Percentiles rank a stretch among this genome's conserved stretches.
Conservation (phyloP, 306 rosid genomes). For the cucumber (Cucumis sativus) region Cucumber_9930_V3 NC_026661.2:22224001-22224500, state of each 20-base stretch:
- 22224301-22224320: conserved; percentile 10
- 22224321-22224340: conserved; percentile 19
- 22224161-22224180: conserved; percentile 36
- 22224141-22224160: conserved; percentile 4
- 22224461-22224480: background rate
- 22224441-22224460: background rate
- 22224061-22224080: conserved; percentile 10
- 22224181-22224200: conserved; percentile 25
- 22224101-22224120: conserved; percentile 31
- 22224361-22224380: conserved; percentile 8
- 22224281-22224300: background rate
- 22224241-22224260: background rate
- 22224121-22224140: conserved; percentile 33
- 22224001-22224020: background rate
- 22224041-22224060: conserved; percentile 13
- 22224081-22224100: conserved; percentile 27
- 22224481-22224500: background rate
- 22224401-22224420: conserved; percentile 12
- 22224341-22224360: conserved; percentile 17
- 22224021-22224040: conserved; percentile 2
- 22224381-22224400: conserved; percentile 13
- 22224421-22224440: background rate
- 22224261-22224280: background rate
- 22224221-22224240: background rate
- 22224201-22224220: conserved; percentile 20